Base-by-base conservation (phyloP, 352 stramenopile species). In the Thalassiosira mediterranea region DNA sequence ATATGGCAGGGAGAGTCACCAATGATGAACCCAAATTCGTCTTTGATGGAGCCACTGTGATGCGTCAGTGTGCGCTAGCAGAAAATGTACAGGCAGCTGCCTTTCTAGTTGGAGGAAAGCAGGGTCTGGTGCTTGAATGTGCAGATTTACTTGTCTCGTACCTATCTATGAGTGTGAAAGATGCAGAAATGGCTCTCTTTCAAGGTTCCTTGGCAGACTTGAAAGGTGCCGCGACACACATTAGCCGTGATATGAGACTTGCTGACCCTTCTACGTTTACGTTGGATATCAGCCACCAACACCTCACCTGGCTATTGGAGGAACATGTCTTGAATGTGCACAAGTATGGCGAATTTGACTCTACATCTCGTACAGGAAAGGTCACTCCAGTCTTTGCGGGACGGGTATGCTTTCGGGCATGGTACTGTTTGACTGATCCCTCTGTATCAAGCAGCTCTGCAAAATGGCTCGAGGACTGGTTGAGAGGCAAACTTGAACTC, bases 271-370 rank as follows among this genome's bases (percentile, higher is more conserved):
- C 29, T 25, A 17, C 31, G 23, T 89, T 89, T 66, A 49, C 51
- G 52, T 59, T 86, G 34, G 79, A 28, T 34, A 54, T 65, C 10
- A 48, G 64, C 25, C 88, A 91, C 42, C 52, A 79, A 19, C 71
- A 87, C 44, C 26, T 91, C 1, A 25, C 91, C 32, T 86, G 69
- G 67, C 58, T 91, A 25, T 64, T 93, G 29, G 57, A 89, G 34
- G 46, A 90, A 34, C 72, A 91, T 51, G 72, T 89, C 0, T 28
- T 93, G 2, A 76, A 62, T 48, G 71, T 89, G 8, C 48, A 64
- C 25, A 90, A 58, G n/a, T 91, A 85, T 68, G 88, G 88, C 63
- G 78, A 91, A 1, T 91, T 93, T 53, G 57, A 89, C 38, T 56
- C 69, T 3, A 25, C 44, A 5, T 34, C 52, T 34, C 62, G 7